Evolutionary conservation across 192 early-diverging fungal genomes (phyloP).

Genomic region (Podochytrium sp.): DNA sequence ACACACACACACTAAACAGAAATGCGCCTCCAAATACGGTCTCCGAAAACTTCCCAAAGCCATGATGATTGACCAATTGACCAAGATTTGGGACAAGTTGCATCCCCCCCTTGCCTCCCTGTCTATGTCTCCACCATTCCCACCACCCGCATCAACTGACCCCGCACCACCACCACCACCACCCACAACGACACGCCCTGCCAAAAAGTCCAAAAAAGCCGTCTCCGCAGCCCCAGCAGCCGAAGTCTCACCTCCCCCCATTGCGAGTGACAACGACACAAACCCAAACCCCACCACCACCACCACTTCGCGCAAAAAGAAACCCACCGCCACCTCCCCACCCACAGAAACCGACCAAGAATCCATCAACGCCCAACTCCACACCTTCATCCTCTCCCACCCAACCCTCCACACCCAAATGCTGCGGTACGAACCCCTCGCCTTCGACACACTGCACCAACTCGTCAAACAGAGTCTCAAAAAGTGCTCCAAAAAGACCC

Average conservation of each 20-base stretch:
- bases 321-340: too few species aligned
- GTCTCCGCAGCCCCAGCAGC: background rate
- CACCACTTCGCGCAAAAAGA: background rate
- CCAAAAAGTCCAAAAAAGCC: background rate
- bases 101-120: too few species aligned
- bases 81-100: conserved; percentile 12
- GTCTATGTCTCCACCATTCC: background rate
- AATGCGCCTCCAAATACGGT: conserved; percentile 5
- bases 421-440: conserved; percentile 7
- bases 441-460: conserved; percentile 6
- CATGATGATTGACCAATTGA: background rate
- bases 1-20: background rate
- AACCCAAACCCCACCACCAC: background rate
- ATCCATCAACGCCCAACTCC: background rate
- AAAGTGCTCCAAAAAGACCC: conserved; percentile 6
- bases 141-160: background rate
- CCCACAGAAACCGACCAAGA: background rate
- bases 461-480: background rate
- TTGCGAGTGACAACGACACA: background rate
- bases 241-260: background rate
- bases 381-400: background rate
- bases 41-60: conserved; percentile 10
- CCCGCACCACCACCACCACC: background rate
- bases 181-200: background rate
- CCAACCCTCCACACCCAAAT: background rate